Conservation (phyloP, 768 basidiomycete species). For the Rhodotorula sphaerocarpa region DNA sequence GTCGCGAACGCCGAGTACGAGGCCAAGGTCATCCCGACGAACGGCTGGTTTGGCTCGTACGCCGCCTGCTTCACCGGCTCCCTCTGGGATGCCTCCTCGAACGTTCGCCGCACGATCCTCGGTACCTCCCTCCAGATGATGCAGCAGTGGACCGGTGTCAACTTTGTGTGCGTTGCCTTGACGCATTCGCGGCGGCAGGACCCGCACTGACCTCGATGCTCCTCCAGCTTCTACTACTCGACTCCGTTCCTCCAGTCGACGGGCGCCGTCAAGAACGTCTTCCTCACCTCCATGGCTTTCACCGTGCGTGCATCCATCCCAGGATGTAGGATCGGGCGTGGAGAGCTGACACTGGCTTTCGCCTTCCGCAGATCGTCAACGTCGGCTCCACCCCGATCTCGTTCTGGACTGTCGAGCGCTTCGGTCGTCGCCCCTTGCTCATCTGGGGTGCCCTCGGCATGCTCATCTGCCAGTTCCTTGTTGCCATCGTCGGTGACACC, state of each 20-base stretch:
- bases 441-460: conserved; percentile 63
- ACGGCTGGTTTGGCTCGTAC: conserved; percentile 55
- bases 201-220: background rate
- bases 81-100: conserved; percentile 51
- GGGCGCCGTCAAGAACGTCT: conserved; percentile 34
- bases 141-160: conserved; percentile 58
- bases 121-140: conserved; percentile 70
- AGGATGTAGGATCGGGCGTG: no score
- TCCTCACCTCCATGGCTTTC: conserved; percentile 37
- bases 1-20: conserved; percentile 59
- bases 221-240: conserved; percentile 33
- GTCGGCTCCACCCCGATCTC: conserved; percentile 66
- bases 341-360: no score
- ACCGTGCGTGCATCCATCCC: no score
- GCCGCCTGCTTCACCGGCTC: conserved; percentile 47
- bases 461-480: conserved; percentile 74
- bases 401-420: conserved; percentile 69
- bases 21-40: conserved; percentile 46
- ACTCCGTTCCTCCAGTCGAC: conserved; percentile 37
- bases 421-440: conserved; percentile 67
- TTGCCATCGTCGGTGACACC: conserved; percentile 58
- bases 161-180: conserved; percentile 13
- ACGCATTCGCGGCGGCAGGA: background rate
- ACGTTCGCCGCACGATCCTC: conserved; percentile 64
- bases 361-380: conserved; percentile 50